Evolutionary conservation across 441 rosid species (phyloP), one percentile per base, ranked within the genome.

Genomic region (Euphorbia schlechtendalii): DNA sequence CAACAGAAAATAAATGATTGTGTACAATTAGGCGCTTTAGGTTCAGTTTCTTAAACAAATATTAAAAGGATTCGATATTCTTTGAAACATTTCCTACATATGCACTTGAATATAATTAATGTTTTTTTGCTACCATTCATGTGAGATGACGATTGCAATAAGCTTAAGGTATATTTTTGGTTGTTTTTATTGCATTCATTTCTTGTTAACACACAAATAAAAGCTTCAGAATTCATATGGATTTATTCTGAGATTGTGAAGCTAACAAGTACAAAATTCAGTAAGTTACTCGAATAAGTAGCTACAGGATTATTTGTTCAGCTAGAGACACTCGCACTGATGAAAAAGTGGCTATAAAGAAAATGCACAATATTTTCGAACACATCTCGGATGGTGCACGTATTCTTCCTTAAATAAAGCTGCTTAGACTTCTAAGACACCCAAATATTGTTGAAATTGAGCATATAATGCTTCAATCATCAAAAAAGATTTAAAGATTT

Each of bases 401-500:
- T 36, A 93, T 93, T 45, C 83, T 93, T 48, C 88, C 96, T 24
- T 97, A 91, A 78, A 85, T 94, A 59, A 94, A 94, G 79, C 77
- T 94, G 56, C 89, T 94, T 17, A 70, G 96, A 65, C 84, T 91
- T 24, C 71, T 94, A 14, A 71, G 96, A 25, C 96, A 94, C 54
- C 98, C 99, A 0, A 98, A 91, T 76, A 89, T 90, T 30, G 99
- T 94, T 18, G 99, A 91, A 61, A 91, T 90, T 60, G 91, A 90
- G 69, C 91, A 87, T 74, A 86, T 94, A n/a, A n/a, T 94, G 75
- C 83, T n/a, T n/a, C n/a, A n/a, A n/a, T n/a, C n/a, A n/a, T n/a
- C n/a, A n/a, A n/a, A n/a, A n/a, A n/a, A n/a, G n/a, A n/a, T n/a
- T n/a, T n/a, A n/a, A n/a, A 96, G n/a, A n/a, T n/a, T n/a, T n/a